A percentile compares a stretch with the other conserved stretches of the same genome.
phyloP scores from a whole-genome alignment of 306 rosid genomes.

The Prunus mongolica region DNA sequence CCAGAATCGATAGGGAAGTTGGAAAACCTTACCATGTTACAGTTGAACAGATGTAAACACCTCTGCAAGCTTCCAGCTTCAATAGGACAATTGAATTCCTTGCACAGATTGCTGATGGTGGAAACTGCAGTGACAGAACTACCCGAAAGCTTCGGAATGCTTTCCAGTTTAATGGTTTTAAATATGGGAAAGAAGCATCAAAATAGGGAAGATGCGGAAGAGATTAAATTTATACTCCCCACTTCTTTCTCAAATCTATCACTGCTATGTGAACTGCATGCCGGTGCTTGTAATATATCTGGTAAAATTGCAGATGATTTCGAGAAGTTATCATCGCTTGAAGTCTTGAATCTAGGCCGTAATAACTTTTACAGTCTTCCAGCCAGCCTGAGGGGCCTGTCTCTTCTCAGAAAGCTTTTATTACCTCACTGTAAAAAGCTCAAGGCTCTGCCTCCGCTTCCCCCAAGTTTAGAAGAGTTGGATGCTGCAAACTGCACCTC shows the following conservation, averaged over 20 bases:
- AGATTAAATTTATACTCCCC: constrained; percentile 25
- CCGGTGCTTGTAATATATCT: constrained; percentile 41
- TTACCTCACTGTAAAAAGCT: constrained; percentile 40
- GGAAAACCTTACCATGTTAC: constrained; percentile 45
- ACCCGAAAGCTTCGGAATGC: constrained; percentile 63
- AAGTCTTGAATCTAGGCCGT: constrained; percentile 36
- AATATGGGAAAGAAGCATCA: constrained; percentile 36
- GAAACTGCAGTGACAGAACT: constrained; percentile 43
- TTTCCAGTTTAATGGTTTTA: constrained; percentile 44
- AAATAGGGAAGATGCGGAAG: neutral
- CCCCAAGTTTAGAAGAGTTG: constrained; percentile 50
- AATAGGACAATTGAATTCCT: constrained; percentile 47
- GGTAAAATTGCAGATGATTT: constrained; percentile 58
- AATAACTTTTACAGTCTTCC: constrained; percentile 58
- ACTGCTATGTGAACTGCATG: constrained; percentile 37
- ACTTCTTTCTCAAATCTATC: constrained; percentile 48
- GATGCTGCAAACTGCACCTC: constrained; percentile 42
- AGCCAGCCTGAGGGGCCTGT: constrained; percentile 51
- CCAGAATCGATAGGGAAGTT: constrained; percentile 47
- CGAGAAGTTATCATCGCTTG: constrained; percentile 40
- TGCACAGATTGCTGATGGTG: constrained; percentile 40
- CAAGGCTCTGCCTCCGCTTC: constrained; percentile 57
- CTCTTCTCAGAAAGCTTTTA: constrained; percentile 31
- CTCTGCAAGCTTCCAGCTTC: constrained; percentile 53
- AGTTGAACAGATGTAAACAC: constrained; percentile 33